Evolutionary conservation across 2,329 filamentous ascomycete genomes (phyloP).

Genomic region (Penicillium sp.): DNA sequence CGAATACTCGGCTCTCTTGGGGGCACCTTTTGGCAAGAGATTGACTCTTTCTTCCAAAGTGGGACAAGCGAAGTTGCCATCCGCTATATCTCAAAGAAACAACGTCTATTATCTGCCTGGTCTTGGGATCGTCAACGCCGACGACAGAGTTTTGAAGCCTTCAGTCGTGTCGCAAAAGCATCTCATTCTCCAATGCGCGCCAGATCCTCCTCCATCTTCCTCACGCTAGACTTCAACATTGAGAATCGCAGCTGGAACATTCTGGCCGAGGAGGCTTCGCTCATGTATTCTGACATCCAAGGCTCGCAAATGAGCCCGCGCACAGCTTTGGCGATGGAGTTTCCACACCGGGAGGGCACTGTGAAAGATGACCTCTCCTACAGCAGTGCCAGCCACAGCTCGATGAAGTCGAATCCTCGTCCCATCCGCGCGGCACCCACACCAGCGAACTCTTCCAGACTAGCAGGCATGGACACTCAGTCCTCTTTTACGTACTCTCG

Average conservation of each 20-base stretch:
- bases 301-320: conserved; percentile 4
- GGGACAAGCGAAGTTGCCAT: too few relatives aligned
- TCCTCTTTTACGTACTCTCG: conserved; percentile 3
- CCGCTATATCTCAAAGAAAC: too few relatives aligned
- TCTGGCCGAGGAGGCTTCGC: not conserved
- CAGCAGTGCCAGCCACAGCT: conserved; percentile 1
- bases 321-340: conserved; percentile 1
- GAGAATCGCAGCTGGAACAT: not conserved
- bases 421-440: too few relatives aligned
- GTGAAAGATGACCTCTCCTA: not conserved
- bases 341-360: too few relatives aligned
- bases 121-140: too few relatives aligned
- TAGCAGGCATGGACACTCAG: conserved; percentile 5
- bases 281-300: conserved; percentile 1
- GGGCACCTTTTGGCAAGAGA: too few relatives aligned
- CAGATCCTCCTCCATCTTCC: conserved; percentile 2
- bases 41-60: too few relatives aligned
- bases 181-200: conserved; percentile 7
- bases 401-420: not conserved
- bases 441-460: conserved; percentile 3
- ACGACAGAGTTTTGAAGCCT: too few relatives aligned
- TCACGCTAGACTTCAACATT: conserved; percentile 7
- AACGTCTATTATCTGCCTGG: too few relatives aligned
- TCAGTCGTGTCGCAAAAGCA: too few relatives aligned
- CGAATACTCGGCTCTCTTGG: too few relatives aligned